Base-by-base conservation (phyloP, 441 rosid genomes). In the Geranium incanum region DNA sequence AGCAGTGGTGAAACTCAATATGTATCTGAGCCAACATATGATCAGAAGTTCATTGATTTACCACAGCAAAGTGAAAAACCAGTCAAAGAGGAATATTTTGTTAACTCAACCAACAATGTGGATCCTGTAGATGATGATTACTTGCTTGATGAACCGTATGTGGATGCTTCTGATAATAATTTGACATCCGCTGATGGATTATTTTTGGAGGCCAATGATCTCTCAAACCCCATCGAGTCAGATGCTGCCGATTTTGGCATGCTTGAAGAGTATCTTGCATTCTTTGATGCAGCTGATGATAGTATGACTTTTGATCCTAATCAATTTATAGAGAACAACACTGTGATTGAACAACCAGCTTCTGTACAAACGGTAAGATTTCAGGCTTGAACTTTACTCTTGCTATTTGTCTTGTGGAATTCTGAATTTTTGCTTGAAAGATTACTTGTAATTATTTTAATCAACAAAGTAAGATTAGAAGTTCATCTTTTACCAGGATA, bases 201-300 rank as follows among this genome's bases (percentile, higher is more conserved):
- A 6, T 88, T 77, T 83, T 70, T 87, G 60, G 96, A 89, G 78
- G 81, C 91, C 36, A 78, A 85, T 69, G 97, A 93, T 81, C 90
- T 89, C 67, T 81, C 82, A 50, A 74, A 76, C 71, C 70, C 74
- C 5, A 38, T 66, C 43, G 87, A 81, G 75, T 76, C 77, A 23
- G 84, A 82, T 43, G 65, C 86, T 15, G 71, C 67, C 13, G 83
- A 72, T 72, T 88, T 89, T 74, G 85, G 85, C 77, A 69, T 79
- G 78, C 52, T 87, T 64, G 92, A 88, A 5, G 96, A 93, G 71
- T 93, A 86, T 74, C 89, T 93, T 28, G 85, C 75, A 72, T 87
- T 87, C 83, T 80, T 75, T 63, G 92, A 88, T 77, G 87, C 83
- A 65, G 78, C 75, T 79, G 88, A 84, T 68, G 87, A 82, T 33